phyloP scores from a whole-genome alignment of 805 yeast species.

The Suhomyces xylopsoci region DNA sequence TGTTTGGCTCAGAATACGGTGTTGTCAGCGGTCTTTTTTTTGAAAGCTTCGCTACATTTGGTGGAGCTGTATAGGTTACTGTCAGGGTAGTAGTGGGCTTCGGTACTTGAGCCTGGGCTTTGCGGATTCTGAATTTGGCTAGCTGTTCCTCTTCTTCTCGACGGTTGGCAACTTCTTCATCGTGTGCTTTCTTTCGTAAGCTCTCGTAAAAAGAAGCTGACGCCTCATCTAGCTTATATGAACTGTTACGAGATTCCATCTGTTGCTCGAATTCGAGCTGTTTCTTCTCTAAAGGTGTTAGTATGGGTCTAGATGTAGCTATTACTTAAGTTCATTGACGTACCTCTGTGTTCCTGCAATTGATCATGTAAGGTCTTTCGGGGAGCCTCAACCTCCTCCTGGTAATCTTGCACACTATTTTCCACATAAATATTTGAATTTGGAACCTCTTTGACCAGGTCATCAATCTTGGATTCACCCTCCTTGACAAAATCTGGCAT shows the following conservation, averaged over 20 bases:
- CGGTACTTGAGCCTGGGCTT: background rate
- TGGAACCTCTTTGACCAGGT: background rate
- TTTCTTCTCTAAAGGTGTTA: slow-evolving; percentile 22
- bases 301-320: slow-evolving; percentile 8
- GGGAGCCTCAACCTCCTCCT: slow-evolving; percentile 17
- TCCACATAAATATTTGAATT: background rate
- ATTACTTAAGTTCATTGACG: slow-evolving; percentile 10
- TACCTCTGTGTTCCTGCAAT: slow-evolving; percentile 38
- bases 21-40: background rate
- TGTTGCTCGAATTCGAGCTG: slow-evolving; percentile 28
- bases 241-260: slow-evolving; percentile 33
- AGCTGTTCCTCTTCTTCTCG: slow-evolving; percentile 21
- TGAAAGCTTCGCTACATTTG: background rate
- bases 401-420: background rate
- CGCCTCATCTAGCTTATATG: slow-evolving; percentile 38
- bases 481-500: slow-evolving; percentile 12
- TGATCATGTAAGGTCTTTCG: slow-evolving; percentile 44
- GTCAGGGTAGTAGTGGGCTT: background rate
- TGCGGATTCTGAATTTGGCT: background rate
- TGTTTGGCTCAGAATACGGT: background rate
- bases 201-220: slow-evolving; percentile 35
- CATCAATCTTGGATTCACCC: slow-evolving; percentile 1
- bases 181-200: slow-evolving; percentile 18
- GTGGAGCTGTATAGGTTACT: background rate
- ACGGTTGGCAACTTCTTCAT: slow-evolving; percentile 16